phyloP scores from a whole-genome alignment of 768 basidiomycete species.

The Lentinula aciculospora region DNA sequence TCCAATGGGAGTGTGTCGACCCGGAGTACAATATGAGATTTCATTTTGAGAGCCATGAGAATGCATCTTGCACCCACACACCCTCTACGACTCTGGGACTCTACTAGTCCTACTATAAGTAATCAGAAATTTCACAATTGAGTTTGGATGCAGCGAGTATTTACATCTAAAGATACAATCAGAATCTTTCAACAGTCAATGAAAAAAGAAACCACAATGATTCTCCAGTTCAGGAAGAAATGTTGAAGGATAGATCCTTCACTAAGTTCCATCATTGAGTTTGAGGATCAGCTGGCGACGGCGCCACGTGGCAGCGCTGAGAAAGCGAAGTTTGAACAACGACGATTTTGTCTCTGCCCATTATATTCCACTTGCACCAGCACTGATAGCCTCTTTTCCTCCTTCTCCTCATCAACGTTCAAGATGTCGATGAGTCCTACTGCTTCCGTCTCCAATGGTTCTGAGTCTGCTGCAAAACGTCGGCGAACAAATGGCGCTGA shows the following conservation, averaged over 20 bases:
- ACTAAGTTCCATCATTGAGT: too few relatives aligned
- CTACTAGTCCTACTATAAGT: too few relatives aligned
- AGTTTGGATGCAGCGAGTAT: neutral
- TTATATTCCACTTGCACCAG: neutral
- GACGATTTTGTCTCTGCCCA: neutral
- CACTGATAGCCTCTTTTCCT: neutral
- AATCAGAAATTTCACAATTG: too few relatives aligned
- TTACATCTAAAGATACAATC: neutral
- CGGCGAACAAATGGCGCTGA: conserved; percentile 40
- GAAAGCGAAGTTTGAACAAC: neutral
- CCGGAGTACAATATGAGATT: too few relatives aligned
- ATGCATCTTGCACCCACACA: too few relatives aligned
- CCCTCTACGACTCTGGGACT: too few relatives aligned
- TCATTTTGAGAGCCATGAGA: too few relatives aligned
- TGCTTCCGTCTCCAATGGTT: conserved; percentile 48
- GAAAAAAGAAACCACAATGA: too few relatives aligned
- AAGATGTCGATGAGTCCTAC: conserved; percentile 66
- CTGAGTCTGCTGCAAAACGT: conserved; percentile 52
- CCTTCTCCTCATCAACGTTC: neutral
- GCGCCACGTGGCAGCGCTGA: neutral
- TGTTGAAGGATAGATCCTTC: too few relatives aligned
- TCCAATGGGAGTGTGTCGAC: too few relatives aligned
- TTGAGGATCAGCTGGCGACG: neutral
- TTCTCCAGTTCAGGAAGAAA: too few relatives aligned
- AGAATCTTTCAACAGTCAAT: neutral